Evolutionary conservation across 2,329 filamentous ascomycete species (phyloP).

Genomic region (Diplodia sapinea): DNA sequence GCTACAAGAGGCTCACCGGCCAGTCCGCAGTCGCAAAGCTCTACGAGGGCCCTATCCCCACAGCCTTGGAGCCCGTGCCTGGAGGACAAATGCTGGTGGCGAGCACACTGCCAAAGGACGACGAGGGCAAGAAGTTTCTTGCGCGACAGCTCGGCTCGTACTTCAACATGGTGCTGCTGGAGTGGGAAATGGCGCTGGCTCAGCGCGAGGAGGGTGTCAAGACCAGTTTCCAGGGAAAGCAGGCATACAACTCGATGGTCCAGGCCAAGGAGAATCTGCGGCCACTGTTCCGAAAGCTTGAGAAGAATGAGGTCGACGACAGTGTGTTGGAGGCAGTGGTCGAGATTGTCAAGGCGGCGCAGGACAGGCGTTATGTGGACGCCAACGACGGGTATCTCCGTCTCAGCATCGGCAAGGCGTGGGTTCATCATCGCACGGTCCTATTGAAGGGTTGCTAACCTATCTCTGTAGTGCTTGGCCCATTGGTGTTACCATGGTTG

Average conservation of each 20-base stretch:
- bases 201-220: conserved; percentile 63
- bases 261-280: conserved; percentile 87
- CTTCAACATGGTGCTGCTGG: conserved; percentile 92
- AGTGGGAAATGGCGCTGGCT: conserved; percentile 81
- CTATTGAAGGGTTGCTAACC: neutral
- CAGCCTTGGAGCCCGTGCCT: conserved; percentile 76
- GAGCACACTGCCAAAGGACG: conserved; percentile 65
- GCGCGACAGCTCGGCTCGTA: conserved; percentile 91
- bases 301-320: conserved; percentile 78
- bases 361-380: conserved; percentile 90
- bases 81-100: conserved; percentile 89
- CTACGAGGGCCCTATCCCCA: conserved; percentile 82
- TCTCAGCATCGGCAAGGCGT: conserved; percentile 90
- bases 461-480: conserved; percentile 74
- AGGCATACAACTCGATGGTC: conserved; percentile 82
- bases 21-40: conserved; percentile 55
- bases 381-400: conserved; percentile 94
- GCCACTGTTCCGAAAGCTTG: conserved; percentile 88
- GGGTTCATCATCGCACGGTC: conserved; percentile 38
- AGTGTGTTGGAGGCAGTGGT: conserved; percentile 80
- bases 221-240: conserved; percentile 78
- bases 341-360: conserved; percentile 89
- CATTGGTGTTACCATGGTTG: conserved; percentile 99
- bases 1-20: conserved; percentile 69
- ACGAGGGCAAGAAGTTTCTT: conserved; percentile 70